Conservation (phyloP, 805 yeast species). For the Hanseniaspora meyeri region DNA sequence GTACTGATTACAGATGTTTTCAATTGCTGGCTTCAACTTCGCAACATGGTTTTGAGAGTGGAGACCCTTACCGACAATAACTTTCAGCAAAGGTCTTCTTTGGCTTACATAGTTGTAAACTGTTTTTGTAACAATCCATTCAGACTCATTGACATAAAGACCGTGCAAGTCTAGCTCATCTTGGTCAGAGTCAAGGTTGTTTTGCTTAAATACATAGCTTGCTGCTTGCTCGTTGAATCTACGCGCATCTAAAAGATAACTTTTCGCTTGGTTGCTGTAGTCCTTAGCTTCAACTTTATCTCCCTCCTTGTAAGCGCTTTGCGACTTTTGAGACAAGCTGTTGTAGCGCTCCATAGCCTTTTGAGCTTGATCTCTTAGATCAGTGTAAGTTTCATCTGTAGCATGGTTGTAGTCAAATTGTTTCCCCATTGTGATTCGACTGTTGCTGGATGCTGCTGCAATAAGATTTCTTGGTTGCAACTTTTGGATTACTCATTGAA, state of each 20-base stretch:
- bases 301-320: constrained; percentile 63
- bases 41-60: constrained; percentile 77
- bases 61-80: constrained; percentile 86
- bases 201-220: constrained; percentile 73
- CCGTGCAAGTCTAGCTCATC: constrained; percentile 94
- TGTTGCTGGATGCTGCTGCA: background rate
- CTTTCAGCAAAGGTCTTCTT: constrained; percentile 52
- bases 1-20: constrained; percentile 57
- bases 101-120: constrained; percentile 49
- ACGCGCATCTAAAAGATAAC: constrained; percentile 50
- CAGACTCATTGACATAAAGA: constrained; percentile 77
- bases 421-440: background rate
- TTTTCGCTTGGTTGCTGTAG: constrained; percentile 56
- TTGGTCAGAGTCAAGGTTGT: constrained; percentile 71
- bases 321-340: constrained; percentile 52
- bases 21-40: constrained; percentile 81
- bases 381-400: constrained; percentile 49
- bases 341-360: constrained; percentile 46
- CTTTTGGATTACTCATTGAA: too few relatives aligned
- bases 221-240: constrained; percentile 70
- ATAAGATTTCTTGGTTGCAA: too few relatives aligned
- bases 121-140: constrained; percentile 59
- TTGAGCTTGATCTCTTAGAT: constrained; percentile 56
- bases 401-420: constrained; percentile 57
- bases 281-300: constrained; percentile 62